Base-by-base conservation (phyloP, 2,329 filamentous ascomycete genomes). In the Hypocrella siamensis region DNA sequence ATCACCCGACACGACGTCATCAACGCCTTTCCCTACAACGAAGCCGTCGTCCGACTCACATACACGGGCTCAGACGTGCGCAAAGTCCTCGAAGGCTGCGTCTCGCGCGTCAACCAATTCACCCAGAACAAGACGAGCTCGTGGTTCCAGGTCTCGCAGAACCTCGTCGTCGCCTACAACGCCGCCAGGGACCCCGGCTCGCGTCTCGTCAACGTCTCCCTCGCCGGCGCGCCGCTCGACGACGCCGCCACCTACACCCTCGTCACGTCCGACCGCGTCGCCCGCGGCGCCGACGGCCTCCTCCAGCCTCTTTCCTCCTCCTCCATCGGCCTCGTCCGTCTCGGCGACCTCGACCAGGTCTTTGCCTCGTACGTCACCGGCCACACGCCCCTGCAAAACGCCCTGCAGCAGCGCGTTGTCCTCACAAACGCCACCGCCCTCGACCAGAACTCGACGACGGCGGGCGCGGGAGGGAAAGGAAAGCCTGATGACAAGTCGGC, bases 1-100 rank as follows among this genome's bases (percentile, higher is more conserved):
- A 66, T 79, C 44, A 79, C 72, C 4, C 67, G 71, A 22, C 73
- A 73, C 32, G 64, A 75, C 37, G 66, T 78, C 5, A 55, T 77
- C 3, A 76, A 70, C 0, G 62, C 70, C 0, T 79, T 79, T 51
- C 74, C 74, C 25, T 79, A 79, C 39, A 67, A 69, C 33, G 79
- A 79, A 49, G 58, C 71, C 28, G 58, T 79, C 15, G 70, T 75
- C 7, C 68, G 77, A 42, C 49, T 77, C 12, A 52, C 46, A 1
- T 58, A 68, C 38, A 54, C 54, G 0, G 74, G 74, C 14, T 52
- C 61, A 7, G 58, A 67, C 27, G 46, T 79, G 4, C 70, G 67
- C 61, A 54, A 61, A 26, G 56, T 69, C 5, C 56, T 79, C 19
- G 71, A 78, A 44, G 74, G 73, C 4, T 60, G 67, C 35, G 60